These are phyloP conservation scores for Cenchrus fungigraminus DNA, from an alignment of 176 grass and related monocot genomes.

Conservation along the genomic window DNA sequence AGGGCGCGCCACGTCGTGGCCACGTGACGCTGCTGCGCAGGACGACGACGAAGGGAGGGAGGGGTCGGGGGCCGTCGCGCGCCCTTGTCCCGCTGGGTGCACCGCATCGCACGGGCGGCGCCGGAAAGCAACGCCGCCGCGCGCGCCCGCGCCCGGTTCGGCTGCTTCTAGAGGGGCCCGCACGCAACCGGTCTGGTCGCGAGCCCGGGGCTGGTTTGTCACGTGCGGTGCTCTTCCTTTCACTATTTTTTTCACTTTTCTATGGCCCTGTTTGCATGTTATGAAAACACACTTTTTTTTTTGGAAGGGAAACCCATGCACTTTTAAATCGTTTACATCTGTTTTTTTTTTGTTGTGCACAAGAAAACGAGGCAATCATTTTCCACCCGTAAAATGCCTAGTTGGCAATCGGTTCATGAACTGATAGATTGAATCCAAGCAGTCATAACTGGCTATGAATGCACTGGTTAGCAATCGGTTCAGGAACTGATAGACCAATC, in stretches of 20 bases:
- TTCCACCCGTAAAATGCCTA: too few species aligned
- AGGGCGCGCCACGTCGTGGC: conserved; percentile 26
- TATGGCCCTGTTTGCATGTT: background rate
- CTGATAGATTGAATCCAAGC: too few species aligned
- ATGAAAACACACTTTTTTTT: too few species aligned
- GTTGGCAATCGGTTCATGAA: too few species aligned
- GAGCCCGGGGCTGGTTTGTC: background rate
- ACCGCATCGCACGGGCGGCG: conserved; percentile 47
- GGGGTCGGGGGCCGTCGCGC: background rate
- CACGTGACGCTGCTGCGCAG: conserved; percentile 7
- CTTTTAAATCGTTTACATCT: too few species aligned
- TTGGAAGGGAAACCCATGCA: too few species aligned
- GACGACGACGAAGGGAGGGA: too few species aligned
- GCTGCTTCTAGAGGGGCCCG: background rate
- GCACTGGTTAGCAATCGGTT: too few species aligned
- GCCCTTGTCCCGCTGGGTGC: conserved; percentile 18
- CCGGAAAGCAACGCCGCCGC: conserved; percentile 39
- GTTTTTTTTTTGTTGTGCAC: too few species aligned
- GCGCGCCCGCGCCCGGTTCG: background rate
- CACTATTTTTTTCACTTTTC: background rate
- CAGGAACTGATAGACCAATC: too few species aligned
- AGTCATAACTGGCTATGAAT: too few species aligned
- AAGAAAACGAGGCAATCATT: too few species aligned
- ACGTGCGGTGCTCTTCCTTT: background rate
- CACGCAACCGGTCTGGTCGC: background rate